phyloP scores from a whole-genome alignment of 352 stramenopile species.

The Thalassiosira exigua region DNA sequence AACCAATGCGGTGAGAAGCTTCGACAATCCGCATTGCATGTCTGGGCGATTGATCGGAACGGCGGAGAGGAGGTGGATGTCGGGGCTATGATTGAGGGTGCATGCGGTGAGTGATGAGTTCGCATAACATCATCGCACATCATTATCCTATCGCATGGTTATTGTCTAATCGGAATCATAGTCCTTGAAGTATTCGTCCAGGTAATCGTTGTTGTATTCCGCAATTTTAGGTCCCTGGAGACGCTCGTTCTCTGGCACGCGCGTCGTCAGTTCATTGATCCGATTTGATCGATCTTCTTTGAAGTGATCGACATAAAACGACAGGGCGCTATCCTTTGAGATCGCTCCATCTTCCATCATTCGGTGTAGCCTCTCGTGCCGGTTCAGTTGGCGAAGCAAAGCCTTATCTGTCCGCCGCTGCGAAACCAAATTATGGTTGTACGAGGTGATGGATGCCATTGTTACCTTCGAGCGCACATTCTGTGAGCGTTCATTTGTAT shows the following conservation, averaged over 20 bases:
- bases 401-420: neutral
- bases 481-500: neutral
- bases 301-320: constrained; percentile 4
- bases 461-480: neutral
- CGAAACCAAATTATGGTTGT: constrained; percentile 4
- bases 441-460: constrained; percentile 1
- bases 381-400: neutral
- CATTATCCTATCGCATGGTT: too few species aligned
- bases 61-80: too few species aligned
- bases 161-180: too few species aligned
- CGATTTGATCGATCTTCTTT: neutral
- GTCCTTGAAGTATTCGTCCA: neutral
- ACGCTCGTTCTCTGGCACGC: neutral
- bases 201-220: neutral
- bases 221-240: neutral
- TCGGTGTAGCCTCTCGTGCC: constrained; percentile 3
- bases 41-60: too few species aligned
- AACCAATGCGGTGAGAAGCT: too few species aligned
- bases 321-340: constrained; percentile 1
- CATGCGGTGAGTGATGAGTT: too few species aligned
- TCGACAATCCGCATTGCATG: too few species aligned
- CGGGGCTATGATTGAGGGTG: too few species aligned
- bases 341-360: neutral
- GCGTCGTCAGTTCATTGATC: neutral
- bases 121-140: too few species aligned